Percentiles rank a stretch among this genome's conserved stretches.
phyloP scores from a whole-genome alignment of 306 rosid genomes.

The Lathyrus sativus region DNA sequence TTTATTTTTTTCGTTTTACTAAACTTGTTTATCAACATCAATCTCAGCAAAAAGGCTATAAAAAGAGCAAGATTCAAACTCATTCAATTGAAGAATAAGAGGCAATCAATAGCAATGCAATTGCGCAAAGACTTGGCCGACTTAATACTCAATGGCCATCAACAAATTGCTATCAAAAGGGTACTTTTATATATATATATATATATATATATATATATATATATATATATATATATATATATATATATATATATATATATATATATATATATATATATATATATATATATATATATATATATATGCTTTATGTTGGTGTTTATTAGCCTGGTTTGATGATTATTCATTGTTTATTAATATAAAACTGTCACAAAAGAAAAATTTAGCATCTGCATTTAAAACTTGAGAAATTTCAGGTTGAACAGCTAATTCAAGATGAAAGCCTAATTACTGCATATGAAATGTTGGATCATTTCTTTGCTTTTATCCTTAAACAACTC shows the following conservation, averaged over 20 bases:
- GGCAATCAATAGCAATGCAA: slow-evolving; percentile 1
- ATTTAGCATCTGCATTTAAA: not conserved
- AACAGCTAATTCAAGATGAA: slow-evolving; percentile 12
- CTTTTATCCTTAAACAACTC: not conserved
- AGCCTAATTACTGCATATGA: slow-evolving; percentile 3
- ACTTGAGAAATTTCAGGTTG: not conserved
- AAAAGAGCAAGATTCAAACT: slow-evolving; percentile 9
- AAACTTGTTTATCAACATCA: not conserved
- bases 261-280: too few relatives aligned
- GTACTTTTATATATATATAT: not conserved
- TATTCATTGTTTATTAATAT: not conserved
- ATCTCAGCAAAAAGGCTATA: not conserved
- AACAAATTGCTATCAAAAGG: not conserved
- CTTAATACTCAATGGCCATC: slow-evolving; percentile 1
- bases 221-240: too few relatives aligned
- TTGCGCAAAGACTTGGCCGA: not conserved
- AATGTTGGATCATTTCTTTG: slow-evolving; percentile 1
- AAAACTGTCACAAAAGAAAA: not conserved
- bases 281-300: too few relatives aligned
- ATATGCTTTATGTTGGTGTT: not conserved
- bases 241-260: too few relatives aligned
- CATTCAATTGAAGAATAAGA: slow-evolving; percentile 1
- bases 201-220: too few relatives aligned
- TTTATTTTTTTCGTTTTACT: not conserved
- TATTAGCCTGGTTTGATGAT: not conserved